Conservation (phyloP, 2,329 filamentous ascomycete species). For the Didymella pinodella region DNA sequence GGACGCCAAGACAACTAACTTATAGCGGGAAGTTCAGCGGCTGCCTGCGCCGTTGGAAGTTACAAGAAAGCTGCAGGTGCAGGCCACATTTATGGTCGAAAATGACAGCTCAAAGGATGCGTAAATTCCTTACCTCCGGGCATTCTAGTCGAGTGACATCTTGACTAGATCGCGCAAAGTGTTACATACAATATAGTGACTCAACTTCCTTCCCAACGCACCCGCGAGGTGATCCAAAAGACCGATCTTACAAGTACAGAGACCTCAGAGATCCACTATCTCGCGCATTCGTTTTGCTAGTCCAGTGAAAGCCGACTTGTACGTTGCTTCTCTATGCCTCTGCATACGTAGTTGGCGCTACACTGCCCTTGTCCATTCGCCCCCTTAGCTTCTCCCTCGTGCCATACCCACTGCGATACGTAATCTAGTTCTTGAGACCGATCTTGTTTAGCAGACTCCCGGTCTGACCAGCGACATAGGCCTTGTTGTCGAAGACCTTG, state of each 20-base stretch:
- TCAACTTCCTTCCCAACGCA: conserved; percentile 19
- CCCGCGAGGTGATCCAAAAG: conserved; percentile 18
- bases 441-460: conserved; percentile 62
- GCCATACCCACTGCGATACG: neutral
- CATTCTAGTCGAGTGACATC: conserved; percentile 10
- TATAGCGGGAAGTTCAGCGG: conserved; percentile 8
- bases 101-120: neutral
- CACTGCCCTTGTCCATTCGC: neutral
- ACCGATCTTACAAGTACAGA: conserved; percentile 41
- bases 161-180: conserved; percentile 17
- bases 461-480: conserved; percentile 48
- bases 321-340: conserved; percentile 7
- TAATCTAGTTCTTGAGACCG: conserved; percentile 59
- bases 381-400: neutral
- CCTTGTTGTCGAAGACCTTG: conserved; percentile 75
- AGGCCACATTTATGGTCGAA: neutral
- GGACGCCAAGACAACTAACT: conserved; percentile 9
- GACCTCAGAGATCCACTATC: conserved; percentile 16
- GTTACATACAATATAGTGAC: conserved; percentile 26
- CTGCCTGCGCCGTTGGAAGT: conserved; percentile 6
- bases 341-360: neutral
- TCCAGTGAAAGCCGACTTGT: conserved; percentile 25
- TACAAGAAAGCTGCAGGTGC: neutral
- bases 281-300: conserved; percentile 30
- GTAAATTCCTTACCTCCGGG: conserved; percentile 20